These are phyloP conservation scores for Plectosphaerella sp. DNA, from an alignment of 2,329 filamentous ascomycete species.

Conservation along the genomic window DNA sequence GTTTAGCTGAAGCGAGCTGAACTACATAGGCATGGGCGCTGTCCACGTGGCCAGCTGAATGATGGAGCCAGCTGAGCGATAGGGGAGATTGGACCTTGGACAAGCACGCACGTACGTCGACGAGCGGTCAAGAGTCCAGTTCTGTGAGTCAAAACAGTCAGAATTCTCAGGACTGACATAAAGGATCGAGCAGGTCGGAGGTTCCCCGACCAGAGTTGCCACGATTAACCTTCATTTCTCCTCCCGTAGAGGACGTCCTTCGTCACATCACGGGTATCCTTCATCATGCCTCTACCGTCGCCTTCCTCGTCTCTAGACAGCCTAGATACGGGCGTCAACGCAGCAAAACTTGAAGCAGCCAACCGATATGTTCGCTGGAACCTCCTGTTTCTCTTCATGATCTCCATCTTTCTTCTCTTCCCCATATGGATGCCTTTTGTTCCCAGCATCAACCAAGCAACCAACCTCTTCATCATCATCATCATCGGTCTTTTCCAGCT, in stretches of 20 bases:
- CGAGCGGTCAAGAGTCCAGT: not conserved
- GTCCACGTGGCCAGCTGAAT: not conserved
- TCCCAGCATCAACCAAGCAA: constrained; percentile 4
- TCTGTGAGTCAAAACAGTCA: not conserved
- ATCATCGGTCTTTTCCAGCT: constrained; percentile 3
- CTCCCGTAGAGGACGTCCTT: not conserved
- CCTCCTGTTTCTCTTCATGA: constrained; percentile 1
- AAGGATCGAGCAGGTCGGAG: not conserved
- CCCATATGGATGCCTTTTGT: constrained; percentile 6
- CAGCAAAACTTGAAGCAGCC: constrained; percentile 3
- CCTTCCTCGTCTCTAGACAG: constrained; percentile 4
- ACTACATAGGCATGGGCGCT: too few species aligned
- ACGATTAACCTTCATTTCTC: not conserved
- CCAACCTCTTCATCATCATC: constrained; percentile 4
- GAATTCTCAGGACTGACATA: not conserved
- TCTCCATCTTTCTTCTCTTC: constrained; percentile 3
- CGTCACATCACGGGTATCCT: not conserved
- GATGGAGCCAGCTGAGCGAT: not conserved
- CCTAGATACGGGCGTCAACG: constrained; percentile 3
- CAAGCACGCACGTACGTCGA: not conserved
- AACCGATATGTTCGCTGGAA: constrained; percentile 5
- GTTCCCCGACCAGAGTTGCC: not conserved
- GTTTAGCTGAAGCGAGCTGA: too few species aligned
- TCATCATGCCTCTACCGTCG: not conserved
- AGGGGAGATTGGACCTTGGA: not conserved